A percentile compares a stretch with the other conserved stretches of the same genome.
These are phyloP conservation scores for Neofusicoccum ribis DNA, from an alignment of 2,329 filamentous ascomycete species.

Conservation along the genomic window DNA sequence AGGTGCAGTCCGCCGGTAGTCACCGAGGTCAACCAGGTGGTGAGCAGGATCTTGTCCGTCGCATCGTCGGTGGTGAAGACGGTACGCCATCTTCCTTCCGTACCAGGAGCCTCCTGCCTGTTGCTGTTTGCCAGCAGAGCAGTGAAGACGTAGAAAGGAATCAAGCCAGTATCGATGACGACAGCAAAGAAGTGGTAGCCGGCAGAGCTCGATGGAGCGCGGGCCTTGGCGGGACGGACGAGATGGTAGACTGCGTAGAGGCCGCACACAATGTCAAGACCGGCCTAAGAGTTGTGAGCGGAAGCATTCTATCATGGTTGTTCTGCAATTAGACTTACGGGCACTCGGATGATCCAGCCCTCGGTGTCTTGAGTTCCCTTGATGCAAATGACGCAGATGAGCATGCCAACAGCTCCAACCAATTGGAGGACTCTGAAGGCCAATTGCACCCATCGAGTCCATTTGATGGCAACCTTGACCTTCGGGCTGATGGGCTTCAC, in stretches of 20 bases:
- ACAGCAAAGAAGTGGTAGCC: constrained; percentile 87
- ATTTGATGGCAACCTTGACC: constrained; percentile 71
- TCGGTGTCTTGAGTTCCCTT: constrained; percentile 64
- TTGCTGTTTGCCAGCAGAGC: constrained; percentile 56
- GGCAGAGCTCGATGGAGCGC: constrained; percentile 76
- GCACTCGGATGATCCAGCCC: constrained; percentile 74
- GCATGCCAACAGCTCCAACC: constrained; percentile 66
- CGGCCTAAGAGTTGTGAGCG: constrained; percentile 57
- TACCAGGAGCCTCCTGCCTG: constrained; percentile 47
- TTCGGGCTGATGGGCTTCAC: constrained; percentile 67
- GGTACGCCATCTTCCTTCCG: constrained; percentile 64
- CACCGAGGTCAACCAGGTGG: constrained; percentile 68
- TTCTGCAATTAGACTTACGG: constrained; percentile 54
- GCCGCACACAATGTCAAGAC: constrained; percentile 69
- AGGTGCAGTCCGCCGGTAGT: constrained; percentile 67
- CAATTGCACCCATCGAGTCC: constrained; percentile 68
- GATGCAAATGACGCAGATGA: constrained; percentile 77
- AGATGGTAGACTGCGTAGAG: constrained; percentile 83
- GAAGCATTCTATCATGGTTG: too few relatives aligned
- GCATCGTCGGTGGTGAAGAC: constrained; percentile 59
- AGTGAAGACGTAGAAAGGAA: constrained; percentile 64
- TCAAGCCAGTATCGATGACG: constrained; percentile 67
- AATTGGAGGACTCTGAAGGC: constrained; percentile 66
- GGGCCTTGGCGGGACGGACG: constrained; percentile 65
- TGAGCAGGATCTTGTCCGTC: constrained; percentile 62